Conservation (phyloP, 2,329 filamentous ascomycete genomes). For the Colletotrichum australisinense region DNA sequence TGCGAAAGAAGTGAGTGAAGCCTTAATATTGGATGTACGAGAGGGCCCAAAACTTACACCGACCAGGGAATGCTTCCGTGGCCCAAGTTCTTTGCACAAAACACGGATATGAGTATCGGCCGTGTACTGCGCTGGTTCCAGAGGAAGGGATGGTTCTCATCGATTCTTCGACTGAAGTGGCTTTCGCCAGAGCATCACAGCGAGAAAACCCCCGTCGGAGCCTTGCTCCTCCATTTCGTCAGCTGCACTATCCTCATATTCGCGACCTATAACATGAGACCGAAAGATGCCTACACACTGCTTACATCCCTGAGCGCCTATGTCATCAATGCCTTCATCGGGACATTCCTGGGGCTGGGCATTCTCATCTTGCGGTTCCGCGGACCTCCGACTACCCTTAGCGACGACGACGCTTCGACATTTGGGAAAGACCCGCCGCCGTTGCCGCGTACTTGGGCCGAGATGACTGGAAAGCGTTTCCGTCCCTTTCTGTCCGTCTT, state of each 20-base stretch:
- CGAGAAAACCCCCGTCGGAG: constrained; percentile 51
- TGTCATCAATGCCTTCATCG: constrained; percentile 49
- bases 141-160: constrained; percentile 43
- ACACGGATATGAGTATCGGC: constrained; percentile 48
- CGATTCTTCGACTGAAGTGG: constrained; percentile 42
- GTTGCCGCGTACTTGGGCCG: constrained; percentile 41
- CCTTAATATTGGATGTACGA: too few species aligned
- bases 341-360: constrained; percentile 46
- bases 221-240: constrained; percentile 47
- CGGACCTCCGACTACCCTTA: constrained; percentile 43
- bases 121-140: constrained; percentile 46
- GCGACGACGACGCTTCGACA: constrained; percentile 14
- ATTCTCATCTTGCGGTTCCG: constrained; percentile 49
- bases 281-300: constrained; percentile 43
- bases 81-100: constrained; percentile 59
- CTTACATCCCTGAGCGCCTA: constrained; percentile 48
- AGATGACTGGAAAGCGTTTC: constrained; percentile 46
- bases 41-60: neutral
- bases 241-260: constrained; percentile 49
- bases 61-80: constrained; percentile 59
- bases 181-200: constrained; percentile 48
- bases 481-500: constrained; percentile 45
- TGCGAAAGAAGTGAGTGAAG: constrained; percentile 57
- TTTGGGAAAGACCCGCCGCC: constrained; percentile 30
- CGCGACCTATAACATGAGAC: constrained; percentile 43